phyloP scores from a whole-genome alignment of 805 yeast genomes.

The Barnettozyma salicaria region DNA sequence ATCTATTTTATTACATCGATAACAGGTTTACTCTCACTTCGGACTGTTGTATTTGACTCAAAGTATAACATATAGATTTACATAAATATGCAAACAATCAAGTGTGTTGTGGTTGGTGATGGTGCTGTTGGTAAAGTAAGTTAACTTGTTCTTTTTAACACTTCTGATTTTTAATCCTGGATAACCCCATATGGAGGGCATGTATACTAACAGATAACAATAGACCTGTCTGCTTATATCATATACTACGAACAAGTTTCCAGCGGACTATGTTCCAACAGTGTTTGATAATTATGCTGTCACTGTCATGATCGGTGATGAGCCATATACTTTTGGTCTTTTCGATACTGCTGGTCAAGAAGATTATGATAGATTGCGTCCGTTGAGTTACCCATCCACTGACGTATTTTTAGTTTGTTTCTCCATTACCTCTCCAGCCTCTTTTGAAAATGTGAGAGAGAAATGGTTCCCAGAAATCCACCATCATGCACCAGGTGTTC shows the following conservation, averaged over 20 bases:
- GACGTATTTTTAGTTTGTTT: constrained; percentile 95
- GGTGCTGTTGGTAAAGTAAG: constrained; percentile 94
- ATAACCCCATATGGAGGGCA: neutral
- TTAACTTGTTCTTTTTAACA: constrained; percentile 6
- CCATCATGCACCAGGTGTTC: constrained; percentile 97
- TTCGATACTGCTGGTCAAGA: constrained; percentile 99
- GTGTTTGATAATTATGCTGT: constrained; percentile 95
- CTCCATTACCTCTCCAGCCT: constrained; percentile 93
- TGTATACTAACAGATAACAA: constrained; percentile 11
- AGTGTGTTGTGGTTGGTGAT: constrained; percentile 98
- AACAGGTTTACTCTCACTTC: too few species aligned
- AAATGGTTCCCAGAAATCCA: constrained; percentile 99
- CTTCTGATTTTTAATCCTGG: neutral
- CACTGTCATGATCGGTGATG: constrained; percentile 94
- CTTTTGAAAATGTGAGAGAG: constrained; percentile 95
- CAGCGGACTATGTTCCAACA: constrained; percentile 98
- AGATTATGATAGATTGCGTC: constrained; percentile 96
- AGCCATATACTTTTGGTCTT: constrained; percentile 94
- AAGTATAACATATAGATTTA: too few species aligned
- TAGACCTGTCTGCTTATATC: constrained; percentile 89
- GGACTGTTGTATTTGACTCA: too few species aligned
- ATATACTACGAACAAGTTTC: constrained; percentile 94
- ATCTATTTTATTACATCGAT: too few species aligned
- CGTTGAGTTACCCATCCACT: constrained; percentile 93
- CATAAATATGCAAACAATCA: constrained; percentile 55